A percentile compares a stretch with the other conserved stretches of the same genome.
Evolutionary conservation across 2,329 filamentous ascomycete species (phyloP).

Genomic region (Cordyceps pruinosa): DNA sequence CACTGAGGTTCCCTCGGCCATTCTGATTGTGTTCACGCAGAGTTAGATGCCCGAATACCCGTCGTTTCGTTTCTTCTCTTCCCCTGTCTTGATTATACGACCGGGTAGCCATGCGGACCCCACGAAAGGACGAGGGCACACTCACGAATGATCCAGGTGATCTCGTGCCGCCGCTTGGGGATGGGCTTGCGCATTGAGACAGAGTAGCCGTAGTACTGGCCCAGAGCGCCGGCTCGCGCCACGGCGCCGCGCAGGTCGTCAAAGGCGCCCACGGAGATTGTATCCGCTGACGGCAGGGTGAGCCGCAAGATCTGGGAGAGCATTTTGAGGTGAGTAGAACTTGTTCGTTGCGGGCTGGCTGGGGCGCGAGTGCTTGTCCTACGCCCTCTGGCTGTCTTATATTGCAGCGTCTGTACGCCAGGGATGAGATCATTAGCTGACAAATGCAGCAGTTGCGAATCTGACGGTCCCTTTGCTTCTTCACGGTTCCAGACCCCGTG

Average conservation of each 20-base stretch:
- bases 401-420: not conserved
- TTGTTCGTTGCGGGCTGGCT: not conserved
- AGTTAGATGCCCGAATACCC: too few species aligned
- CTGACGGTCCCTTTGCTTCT: not conserved
- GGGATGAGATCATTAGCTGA: not conserved
- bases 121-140: not conserved
- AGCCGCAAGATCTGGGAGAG: not conserved
- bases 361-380: not conserved
- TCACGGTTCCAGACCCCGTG: not conserved
- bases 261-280: not conserved
- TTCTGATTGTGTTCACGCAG: not conserved
- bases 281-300: not conserved
- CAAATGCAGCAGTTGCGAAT: not conserved
- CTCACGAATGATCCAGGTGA: conserved; percentile 7
- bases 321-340: not conserved
- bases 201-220: conserved; percentile 10
- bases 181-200: not conserved
- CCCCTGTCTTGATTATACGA: too few species aligned
- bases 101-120: not conserved
- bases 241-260: not conserved
- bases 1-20: not conserved
- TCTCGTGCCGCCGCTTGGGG: conserved; percentile 4
- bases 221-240: not conserved
- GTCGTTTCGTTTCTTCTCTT: too few species aligned
- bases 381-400: not conserved